phyloP scores from a whole-genome alignment of 106 monocot species.

The Dioscorea zingiberensis region DNA sequence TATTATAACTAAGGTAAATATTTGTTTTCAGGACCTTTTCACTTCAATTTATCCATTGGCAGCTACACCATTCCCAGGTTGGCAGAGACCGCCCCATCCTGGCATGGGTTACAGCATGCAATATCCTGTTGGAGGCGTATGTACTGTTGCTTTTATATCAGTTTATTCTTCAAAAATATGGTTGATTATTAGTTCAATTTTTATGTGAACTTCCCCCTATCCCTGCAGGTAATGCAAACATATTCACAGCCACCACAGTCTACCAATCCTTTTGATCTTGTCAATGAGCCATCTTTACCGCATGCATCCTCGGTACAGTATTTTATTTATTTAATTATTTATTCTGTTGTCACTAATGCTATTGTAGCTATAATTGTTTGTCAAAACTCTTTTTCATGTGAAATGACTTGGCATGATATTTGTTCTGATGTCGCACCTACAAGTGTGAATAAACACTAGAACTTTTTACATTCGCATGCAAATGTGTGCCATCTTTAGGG shows the following conservation, averaged over 20 bases:
- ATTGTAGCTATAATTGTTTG: no score
- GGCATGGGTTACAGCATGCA: constrained; percentile 73
- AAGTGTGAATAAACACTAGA: no score
- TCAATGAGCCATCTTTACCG: constrained; percentile 29
- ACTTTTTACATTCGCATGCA: no score
- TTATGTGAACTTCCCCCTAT: no score
- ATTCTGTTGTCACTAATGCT: not conserved
- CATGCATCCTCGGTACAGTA: constrained; percentile 47
- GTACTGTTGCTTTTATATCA: constrained; percentile 1
- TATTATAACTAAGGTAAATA: not conserved
- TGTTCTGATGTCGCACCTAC: no score
- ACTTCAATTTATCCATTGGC: constrained; percentile 42
- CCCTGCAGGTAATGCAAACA: constrained; percentile 41
- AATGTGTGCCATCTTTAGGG: no score
- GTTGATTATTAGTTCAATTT: not conserved
- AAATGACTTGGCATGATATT: no score
- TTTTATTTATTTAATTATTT: no score
- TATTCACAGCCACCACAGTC: constrained; percentile 40
- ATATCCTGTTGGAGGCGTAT: constrained; percentile 54
- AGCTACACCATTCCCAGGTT: constrained; percentile 24
- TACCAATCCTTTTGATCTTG: constrained; percentile 78
- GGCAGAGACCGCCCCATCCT: constrained; percentile 51
- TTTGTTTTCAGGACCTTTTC: constrained; percentile 66
- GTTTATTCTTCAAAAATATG: not conserved
- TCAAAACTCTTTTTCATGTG: no score